These are phyloP conservation scores for Gossypium gossypioides DNA, from an alignment of 441 rosid genomes.

Conservation along the genomic window DNA sequence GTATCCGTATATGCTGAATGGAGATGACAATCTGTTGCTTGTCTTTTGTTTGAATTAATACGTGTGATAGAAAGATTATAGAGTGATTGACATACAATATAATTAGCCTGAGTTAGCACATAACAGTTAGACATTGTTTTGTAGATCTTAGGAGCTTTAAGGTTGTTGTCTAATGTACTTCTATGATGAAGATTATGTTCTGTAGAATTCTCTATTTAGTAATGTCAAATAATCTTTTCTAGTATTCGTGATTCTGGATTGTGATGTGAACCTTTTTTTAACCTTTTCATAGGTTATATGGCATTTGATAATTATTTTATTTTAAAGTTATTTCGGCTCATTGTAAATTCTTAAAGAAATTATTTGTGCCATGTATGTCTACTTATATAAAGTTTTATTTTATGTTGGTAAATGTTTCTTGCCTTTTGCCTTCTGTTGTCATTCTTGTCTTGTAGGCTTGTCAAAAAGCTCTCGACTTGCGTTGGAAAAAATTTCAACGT, in stretches of 20 bases:
- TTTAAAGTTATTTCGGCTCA: not conserved
- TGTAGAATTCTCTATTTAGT: not conserved
- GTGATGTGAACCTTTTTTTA: not conserved
- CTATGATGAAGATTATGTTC: not conserved
- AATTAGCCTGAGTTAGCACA: not conserved
- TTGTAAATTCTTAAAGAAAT: not conserved
- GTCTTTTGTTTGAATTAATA: not conserved
- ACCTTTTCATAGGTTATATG: not conserved
- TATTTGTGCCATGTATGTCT: not conserved
- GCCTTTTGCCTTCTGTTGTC: not conserved
- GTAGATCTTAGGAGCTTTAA: not conserved
- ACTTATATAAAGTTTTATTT: not conserved
- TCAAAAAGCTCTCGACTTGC: slow-evolving; percentile 37
- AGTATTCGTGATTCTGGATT: not conserved
- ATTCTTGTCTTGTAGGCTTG: slow-evolving; percentile 35
- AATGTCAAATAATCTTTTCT: not conserved
- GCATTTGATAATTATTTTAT: not conserved
- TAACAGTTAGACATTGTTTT: not conserved
- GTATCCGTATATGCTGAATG: not conserved
- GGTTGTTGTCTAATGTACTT: not conserved
- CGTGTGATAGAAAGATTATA: not conserved
- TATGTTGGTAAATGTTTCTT: slow-evolving; percentile 4
- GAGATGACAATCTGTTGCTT: not conserved
- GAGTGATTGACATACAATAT: not conserved
- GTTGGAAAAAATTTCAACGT: slow-evolving; percentile 56